phyloP scores from a whole-genome alignment of 768 basidiomycete genomes.

The Mycena epipterygia region DNA sequence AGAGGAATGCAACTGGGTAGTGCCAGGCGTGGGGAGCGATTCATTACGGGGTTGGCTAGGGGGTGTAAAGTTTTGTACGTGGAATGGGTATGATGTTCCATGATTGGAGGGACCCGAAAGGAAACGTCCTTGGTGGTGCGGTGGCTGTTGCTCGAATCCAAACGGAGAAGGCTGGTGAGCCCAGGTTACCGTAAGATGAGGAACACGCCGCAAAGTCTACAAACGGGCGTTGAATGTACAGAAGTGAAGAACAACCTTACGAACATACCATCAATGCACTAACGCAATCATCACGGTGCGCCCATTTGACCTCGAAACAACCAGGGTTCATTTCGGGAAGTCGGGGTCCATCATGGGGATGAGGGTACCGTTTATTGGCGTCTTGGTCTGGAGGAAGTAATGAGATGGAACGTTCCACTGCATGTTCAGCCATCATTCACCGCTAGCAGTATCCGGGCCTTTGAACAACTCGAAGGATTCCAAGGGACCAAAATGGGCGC shows the following conservation, averaged over 20 bases:
- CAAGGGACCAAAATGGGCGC: constrained; percentile 72
- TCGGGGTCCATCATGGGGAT: constrained; percentile 71
- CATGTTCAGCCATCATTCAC: constrained; percentile 23
- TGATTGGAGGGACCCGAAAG: constrained; percentile 29
- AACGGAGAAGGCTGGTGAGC: constrained; percentile 69
- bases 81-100: constrained; percentile 46
- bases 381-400: constrained; percentile 14
- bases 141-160: constrained; percentile 34
- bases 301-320: constrained; percentile 87
- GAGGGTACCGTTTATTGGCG: constrained; percentile 48
- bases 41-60: constrained; percentile 25
- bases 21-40: constrained; percentile 23
- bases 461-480: constrained; percentile 65
- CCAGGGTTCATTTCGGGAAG: constrained; percentile 66
- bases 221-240: constrained; percentile 15
- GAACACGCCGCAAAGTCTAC: constrained; percentile 78
- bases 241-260: neutral
- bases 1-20: constrained; percentile 6
- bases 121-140: constrained; percentile 29
- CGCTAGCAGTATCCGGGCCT: constrained; percentile 24
- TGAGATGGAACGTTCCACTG: neutral
- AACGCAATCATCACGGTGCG: constrained; percentile 81
- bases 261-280: constrained; percentile 74
- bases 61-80: constrained; percentile 42
- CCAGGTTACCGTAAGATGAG: constrained; percentile 85